Conservation (phyloP, 805 yeast species). For the Saccharomycopsis sp. region DNA sequence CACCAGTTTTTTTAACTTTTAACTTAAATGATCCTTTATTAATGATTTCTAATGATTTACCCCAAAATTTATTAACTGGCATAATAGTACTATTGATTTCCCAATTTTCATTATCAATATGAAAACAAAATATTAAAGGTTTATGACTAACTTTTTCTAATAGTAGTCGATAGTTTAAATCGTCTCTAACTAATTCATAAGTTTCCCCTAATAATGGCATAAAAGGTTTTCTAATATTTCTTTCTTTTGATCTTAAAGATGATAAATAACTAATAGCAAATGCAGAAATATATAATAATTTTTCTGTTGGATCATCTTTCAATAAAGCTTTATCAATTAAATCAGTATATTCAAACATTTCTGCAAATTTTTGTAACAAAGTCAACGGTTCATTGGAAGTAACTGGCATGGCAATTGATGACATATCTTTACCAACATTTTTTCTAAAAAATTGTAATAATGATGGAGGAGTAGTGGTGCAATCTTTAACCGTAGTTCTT, state of each 20-base stretch:
- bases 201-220: constrained; percentile 94
- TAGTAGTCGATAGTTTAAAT: constrained; percentile 59
- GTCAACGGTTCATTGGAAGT: constrained; percentile 88
- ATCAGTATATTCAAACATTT: constrained; percentile 64
- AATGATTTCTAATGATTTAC: constrained; percentile 77
- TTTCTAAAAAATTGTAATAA: constrained; percentile 70
- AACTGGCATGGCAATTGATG: constrained; percentile 87
- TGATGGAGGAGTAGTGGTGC: constrained; percentile 69
- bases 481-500: constrained; percentile 46
- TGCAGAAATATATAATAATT: constrained; percentile 59
- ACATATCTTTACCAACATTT: constrained; percentile 85
- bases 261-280: constrained; percentile 76
- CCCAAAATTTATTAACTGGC: constrained; percentile 90
- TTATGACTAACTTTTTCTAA: constrained; percentile 84
- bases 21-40: constrained; percentile 63
- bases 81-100: constrained; percentile 48
- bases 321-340: constrained; percentile 51
- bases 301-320: constrained; percentile 40
- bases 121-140: constrained; percentile 77
- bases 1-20: constrained; percentile 49
- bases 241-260: constrained; percentile 57
- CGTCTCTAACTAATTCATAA: constrained; percentile 80
- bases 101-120: constrained; percentile 70
- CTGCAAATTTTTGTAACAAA: constrained; percentile 69
- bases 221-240: constrained; percentile 83